These are phyloP conservation scores for Strombidium stylifer DNA, from an alignment of 73 alveolate species.

Conservation along the genomic window DNA sequence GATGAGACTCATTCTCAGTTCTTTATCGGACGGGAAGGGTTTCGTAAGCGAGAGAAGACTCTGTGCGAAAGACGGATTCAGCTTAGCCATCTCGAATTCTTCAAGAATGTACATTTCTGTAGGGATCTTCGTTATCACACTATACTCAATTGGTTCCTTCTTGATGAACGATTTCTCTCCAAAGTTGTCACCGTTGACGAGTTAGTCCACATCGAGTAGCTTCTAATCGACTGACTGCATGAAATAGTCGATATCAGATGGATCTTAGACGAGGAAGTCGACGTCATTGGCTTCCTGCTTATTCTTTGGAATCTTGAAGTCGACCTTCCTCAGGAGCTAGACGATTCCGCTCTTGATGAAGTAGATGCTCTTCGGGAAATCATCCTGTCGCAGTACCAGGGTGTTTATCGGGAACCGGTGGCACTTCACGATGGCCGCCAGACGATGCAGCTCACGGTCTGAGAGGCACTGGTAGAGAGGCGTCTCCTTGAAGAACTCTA, in stretches of 20 bases:
- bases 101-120: slow-evolving; percentile 54
- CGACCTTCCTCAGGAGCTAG: slow-evolving; percentile 47
- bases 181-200: slow-evolving; percentile 59
- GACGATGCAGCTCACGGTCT: slow-evolving; percentile 13
- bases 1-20: slow-evolving; percentile 41
- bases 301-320: slow-evolving; percentile 38
- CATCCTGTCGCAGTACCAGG: slow-evolving; percentile 53
- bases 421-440: slow-evolving; percentile 57
- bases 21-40: slow-evolving; percentile 47
- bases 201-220: slow-evolving; percentile 56
- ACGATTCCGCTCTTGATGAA: slow-evolving; percentile 58
- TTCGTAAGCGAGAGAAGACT: slow-evolving; percentile 23
- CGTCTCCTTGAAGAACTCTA: slow-evolving; percentile 49
- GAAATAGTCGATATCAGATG: slow-evolving; percentile 47
- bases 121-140: slow-evolving; percentile 52
- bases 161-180: slow-evolving; percentile 47
- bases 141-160: slow-evolving; percentile 27
- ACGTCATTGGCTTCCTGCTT: background rate
- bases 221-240: slow-evolving; percentile 39
- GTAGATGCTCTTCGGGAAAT: slow-evolving; percentile 45
- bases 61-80: background rate
- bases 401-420: slow-evolving; percentile 57
- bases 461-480: slow-evolving; percentile 46
- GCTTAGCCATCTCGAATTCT: slow-evolving; percentile 35
- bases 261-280: slow-evolving; percentile 29